A percentile compares a stretch with the other conserved stretches of the same genome.
Conservation (phyloP, 805 yeast genomes). For the Candida orba region DNA sequence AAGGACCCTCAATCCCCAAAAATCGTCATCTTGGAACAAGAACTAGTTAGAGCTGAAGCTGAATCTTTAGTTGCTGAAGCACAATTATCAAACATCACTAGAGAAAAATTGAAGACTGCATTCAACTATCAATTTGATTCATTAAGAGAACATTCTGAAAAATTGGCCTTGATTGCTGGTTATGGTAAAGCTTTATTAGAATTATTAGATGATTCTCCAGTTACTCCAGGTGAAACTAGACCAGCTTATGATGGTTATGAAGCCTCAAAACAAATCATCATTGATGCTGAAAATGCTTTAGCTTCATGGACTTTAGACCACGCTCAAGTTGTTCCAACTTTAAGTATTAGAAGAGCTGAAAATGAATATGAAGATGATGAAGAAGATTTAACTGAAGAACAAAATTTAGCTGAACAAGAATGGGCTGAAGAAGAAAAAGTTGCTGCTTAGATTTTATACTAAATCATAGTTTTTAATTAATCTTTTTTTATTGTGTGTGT, state of each 20-base stretch:
- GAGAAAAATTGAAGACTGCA: slow-evolving; percentile 81
- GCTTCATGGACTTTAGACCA: slow-evolving; percentile 80
- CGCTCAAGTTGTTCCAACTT: slow-evolving; percentile 77
- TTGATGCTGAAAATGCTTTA: slow-evolving; percentile 78
- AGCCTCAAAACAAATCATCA: slow-evolving; percentile 80
- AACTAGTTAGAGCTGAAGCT: slow-evolving; percentile 86
- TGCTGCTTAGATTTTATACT: slow-evolving; percentile 12
- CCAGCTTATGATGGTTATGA: slow-evolving; percentile 85
- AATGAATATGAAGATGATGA: slow-evolving; percentile 44
- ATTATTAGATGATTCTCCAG: slow-evolving; percentile 77
- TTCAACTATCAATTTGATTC: slow-evolving; percentile 82
- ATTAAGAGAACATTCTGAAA: slow-evolving; percentile 78
- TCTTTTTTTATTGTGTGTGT: not conserved
- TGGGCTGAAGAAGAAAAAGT: slow-evolving; percentile 37
- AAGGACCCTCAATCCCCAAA: slow-evolving; percentile 80
- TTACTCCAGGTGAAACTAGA: slow-evolving; percentile 89
- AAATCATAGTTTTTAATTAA: not conserved
- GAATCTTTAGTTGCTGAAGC: slow-evolving; percentile 90
- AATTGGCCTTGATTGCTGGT: slow-evolving; percentile 79
- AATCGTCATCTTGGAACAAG: slow-evolving; percentile 77
- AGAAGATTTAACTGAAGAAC: slow-evolving; percentile 44
- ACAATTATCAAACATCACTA: slow-evolving; percentile 79
- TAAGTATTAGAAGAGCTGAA: slow-evolving; percentile 55
- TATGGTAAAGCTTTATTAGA: slow-evolving; percentile 84
- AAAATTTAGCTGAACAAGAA: slow-evolving; percentile 44